Conservation (phyloP, 768 basidiomycete genomes). For the Rhodotorula graminis region DNA sequence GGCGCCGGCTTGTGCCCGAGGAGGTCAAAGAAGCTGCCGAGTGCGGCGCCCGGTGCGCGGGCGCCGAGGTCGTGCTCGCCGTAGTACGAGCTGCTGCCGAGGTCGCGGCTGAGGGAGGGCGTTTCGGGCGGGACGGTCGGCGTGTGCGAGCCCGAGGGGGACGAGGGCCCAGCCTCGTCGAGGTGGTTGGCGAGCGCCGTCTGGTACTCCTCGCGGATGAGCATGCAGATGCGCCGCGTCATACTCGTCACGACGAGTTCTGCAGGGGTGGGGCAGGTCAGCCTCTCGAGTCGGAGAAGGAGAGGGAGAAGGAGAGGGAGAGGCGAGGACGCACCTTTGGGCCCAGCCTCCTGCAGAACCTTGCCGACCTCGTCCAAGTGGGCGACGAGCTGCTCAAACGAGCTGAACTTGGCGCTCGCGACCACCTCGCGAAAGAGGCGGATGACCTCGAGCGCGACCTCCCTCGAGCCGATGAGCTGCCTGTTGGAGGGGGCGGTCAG, state of each 20-base stretch:
- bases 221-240: conserved; percentile 82
- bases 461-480: conserved; percentile 84
- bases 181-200: conserved; percentile 57
- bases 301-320: not conserved
- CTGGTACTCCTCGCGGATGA: conserved; percentile 90
- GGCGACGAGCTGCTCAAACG: conserved; percentile 75
- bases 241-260: conserved; percentile 95
- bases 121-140: conserved; percentile 24
- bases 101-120: conserved; percentile 13
- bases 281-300: accelerated
- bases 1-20: conserved; percentile 29
- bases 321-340: conserved; percentile 63
- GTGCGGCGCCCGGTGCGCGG: conserved; percentile 12
- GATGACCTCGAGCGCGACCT: conserved; percentile 82
- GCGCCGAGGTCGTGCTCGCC: conserved; percentile 28
- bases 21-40: conserved; percentile 37
- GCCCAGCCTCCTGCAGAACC: conserved; percentile 80
- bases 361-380: conserved; percentile 75
- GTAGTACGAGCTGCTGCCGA: conserved; percentile 22
- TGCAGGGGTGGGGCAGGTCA: conserved; percentile 47
- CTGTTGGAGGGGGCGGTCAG: conserved; percentile 49
- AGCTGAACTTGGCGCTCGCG: conserved; percentile 74
- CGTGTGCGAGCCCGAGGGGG: conserved; percentile 16
- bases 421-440: conserved; percentile 84
- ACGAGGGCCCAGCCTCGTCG: conserved; percentile 7